These are phyloP conservation scores for Purpureocillium lavendulum DNA, from an alignment of 2,329 filamentous ascomycete genomes.

Conservation along the genomic window DNA sequence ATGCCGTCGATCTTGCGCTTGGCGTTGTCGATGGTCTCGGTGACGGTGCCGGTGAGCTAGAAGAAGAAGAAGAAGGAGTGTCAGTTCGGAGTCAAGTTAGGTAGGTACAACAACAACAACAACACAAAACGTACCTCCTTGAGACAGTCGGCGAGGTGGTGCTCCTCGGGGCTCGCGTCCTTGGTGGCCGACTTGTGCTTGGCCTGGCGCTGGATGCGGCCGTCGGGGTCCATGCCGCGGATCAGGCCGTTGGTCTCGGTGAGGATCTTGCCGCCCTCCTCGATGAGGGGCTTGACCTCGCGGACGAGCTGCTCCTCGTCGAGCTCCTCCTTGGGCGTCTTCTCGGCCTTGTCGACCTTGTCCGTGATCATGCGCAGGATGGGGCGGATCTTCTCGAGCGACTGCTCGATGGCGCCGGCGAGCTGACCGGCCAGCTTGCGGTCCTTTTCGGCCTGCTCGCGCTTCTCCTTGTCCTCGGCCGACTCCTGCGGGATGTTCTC, in stretches of 20 bases:
- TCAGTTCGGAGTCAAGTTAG: constrained; percentile 8
- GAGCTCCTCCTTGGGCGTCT: constrained; percentile 74
- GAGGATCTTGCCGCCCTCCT: constrained; percentile 74
- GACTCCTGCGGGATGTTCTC: constrained; percentile 43
- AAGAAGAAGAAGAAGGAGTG: no score
- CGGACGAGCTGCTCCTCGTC: constrained; percentile 86
- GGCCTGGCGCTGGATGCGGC: constrained; percentile 73
- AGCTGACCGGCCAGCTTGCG: constrained; percentile 72
- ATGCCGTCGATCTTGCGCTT: constrained; percentile 86
- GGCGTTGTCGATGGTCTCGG: constrained; percentile 75
- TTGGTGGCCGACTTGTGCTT: constrained; percentile 72
- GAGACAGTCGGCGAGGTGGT: constrained; percentile 72
- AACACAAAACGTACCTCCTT: constrained; percentile 50
- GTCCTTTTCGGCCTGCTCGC: constrained; percentile 54
- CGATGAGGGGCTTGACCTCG: constrained; percentile 79
- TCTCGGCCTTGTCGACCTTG: constrained; percentile 73
- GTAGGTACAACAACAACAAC: no score
- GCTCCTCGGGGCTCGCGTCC: constrained; percentile 62
- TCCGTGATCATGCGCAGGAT: constrained; percentile 82
- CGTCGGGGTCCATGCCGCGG: constrained; percentile 82
- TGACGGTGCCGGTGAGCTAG: constrained; percentile 67
- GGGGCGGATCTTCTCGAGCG: constrained; percentile 75
- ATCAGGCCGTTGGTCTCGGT: constrained; percentile 82
- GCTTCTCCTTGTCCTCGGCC: constrained; percentile 42
- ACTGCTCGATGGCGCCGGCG: constrained; percentile 62